Evolutionary conservation across 1,139 yeast genomes (phyloP).

Genomic region (Hansenula lynferdii): DNA sequence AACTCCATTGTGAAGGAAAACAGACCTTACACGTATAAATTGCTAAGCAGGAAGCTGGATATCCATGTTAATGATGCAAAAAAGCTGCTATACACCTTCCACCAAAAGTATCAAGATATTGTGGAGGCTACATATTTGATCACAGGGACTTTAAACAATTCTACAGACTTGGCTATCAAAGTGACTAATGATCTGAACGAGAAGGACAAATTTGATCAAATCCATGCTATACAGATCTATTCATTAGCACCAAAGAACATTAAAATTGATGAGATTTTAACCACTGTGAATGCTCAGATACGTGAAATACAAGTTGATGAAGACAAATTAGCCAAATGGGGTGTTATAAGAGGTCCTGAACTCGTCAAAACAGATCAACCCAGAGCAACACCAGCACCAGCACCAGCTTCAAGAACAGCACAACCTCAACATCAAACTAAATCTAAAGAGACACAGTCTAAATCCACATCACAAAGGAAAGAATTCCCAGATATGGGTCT

Average conservation of each 20-base stretch:
- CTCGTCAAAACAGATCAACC: constrained; percentile 3
- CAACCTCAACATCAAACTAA: not conserved
- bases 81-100: constrained; percentile 19
- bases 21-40: constrained; percentile 21
- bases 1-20: constrained; percentile 12
- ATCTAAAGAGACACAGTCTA: not conserved
- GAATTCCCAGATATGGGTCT: constrained; percentile 17
- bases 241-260: constrained; percentile 18
- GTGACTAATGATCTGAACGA: constrained; percentile 16
- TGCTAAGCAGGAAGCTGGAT: constrained; percentile 21
- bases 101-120: constrained; percentile 14
- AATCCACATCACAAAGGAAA: constrained; percentile 3
- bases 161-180: constrained; percentile 9
- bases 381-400: not conserved
- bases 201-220: constrained; percentile 13
- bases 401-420: not conserved
- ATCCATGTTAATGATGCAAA: constrained; percentile 23
- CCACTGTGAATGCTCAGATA: constrained; percentile 13
- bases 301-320: constrained; percentile 9
- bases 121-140: constrained; percentile 22
- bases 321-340: constrained; percentile 22
- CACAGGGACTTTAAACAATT: constrained; percentile 16
- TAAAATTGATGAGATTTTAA: constrained; percentile 16
- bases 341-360: constrained; percentile 24
- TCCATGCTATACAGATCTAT: constrained; percentile 20